Evolutionary conservation across 192 early-diverging fungal species (phyloP).

Genomic region (Backusella tuberculispora): DNA sequence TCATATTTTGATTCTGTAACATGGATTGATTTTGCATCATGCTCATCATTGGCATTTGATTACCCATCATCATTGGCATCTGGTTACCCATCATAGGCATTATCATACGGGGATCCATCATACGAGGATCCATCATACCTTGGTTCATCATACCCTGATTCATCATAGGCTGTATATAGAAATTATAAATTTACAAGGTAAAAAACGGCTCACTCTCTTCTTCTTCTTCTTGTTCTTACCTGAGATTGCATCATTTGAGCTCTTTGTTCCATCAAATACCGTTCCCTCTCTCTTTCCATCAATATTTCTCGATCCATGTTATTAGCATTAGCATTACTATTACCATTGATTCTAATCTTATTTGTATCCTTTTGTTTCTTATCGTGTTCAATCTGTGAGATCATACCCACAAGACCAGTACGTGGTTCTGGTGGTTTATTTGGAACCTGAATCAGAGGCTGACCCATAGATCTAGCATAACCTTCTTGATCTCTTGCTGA

Average conservation of each 20-base stretch:
- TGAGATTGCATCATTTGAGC: constrained; percentile 17
- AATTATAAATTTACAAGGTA: not conserved
- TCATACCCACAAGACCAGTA: constrained; percentile 43
- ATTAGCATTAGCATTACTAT: not conserved
- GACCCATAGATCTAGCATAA: constrained; percentile 41
- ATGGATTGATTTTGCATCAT: constrained; percentile 18
- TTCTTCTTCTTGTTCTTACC: not conserved
- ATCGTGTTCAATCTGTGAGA: constrained; percentile 40
- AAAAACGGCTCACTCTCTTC: not conserved
- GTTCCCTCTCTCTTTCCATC: constrained; percentile 40
- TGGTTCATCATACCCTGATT: not conserved
- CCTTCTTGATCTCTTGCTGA: constrained; percentile 41
- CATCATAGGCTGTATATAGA: not conserved
- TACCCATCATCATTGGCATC: constrained; percentile 4
- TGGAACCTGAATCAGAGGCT: constrained; percentile 41
- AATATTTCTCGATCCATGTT: constrained; percentile 28
- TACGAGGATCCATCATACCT: constrained; percentile 26
- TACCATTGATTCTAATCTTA: constrained; percentile 19
- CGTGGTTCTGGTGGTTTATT: constrained; percentile 44
- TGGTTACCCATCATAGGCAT: not conserved
- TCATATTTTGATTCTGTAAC: constrained; percentile 12
- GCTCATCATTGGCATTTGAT: constrained; percentile 6
- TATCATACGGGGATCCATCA: constrained; percentile 1
- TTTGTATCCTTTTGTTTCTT: constrained; percentile 34
- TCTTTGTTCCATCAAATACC: constrained; percentile 42